A percentile compares a stretch with the other conserved stretches of the same genome.
These are phyloP conservation scores for Lentithecium fluviatile DNA, from an alignment of 495 filamentous ascomycete genomes.

Conservation along the genomic window DNA sequence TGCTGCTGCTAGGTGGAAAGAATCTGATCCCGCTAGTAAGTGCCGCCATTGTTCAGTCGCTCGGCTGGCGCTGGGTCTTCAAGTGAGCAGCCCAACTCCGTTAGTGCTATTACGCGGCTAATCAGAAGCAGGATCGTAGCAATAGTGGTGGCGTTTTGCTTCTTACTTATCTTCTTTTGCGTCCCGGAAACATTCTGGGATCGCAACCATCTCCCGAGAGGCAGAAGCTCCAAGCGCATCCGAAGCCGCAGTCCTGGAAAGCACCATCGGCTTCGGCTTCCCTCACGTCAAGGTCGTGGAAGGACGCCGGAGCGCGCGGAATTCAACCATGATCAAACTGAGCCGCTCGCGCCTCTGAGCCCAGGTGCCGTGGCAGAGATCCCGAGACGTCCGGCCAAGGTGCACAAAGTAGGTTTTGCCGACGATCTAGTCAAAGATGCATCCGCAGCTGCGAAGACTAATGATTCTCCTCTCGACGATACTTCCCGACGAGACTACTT, in stretches of 20 bases:
- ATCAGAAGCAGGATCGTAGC: constrained; percentile 66
- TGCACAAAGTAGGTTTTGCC: constrained; percentile 17
- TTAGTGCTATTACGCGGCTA: constrained; percentile 25
- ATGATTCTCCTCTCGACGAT: not conserved
- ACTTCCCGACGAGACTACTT: not conserved
- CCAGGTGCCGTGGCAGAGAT: not conserved
- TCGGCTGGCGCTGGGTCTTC: constrained; percentile 91
- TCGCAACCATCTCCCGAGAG: constrained; percentile 67
- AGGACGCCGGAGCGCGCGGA: not conserved
- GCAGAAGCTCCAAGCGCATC: constrained; percentile 31
- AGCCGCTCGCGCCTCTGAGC: not conserved
- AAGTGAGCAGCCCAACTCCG: constrained; percentile 55
- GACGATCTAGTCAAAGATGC: not conserved
- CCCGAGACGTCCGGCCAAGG: constrained; percentile 2
- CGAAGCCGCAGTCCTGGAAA: constrained; percentile 14
- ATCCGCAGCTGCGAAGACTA: not conserved
- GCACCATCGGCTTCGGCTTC: constrained; percentile 15
- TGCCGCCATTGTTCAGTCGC: constrained; percentile 74
- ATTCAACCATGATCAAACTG: not conserved
- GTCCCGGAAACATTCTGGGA: constrained; percentile 98
- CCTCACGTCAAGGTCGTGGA: constrained; percentile 11
- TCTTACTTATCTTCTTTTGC: constrained; percentile 78
- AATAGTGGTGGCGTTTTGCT: constrained; percentile 74
- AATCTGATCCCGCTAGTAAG: constrained; percentile 87
- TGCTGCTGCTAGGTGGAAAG: constrained; percentile 87